Evolutionary conservation across 306 rosid genomes (phyloP), one percentile per base, ranked within the genome.

Genomic region (Rosa chinensis): DNA sequence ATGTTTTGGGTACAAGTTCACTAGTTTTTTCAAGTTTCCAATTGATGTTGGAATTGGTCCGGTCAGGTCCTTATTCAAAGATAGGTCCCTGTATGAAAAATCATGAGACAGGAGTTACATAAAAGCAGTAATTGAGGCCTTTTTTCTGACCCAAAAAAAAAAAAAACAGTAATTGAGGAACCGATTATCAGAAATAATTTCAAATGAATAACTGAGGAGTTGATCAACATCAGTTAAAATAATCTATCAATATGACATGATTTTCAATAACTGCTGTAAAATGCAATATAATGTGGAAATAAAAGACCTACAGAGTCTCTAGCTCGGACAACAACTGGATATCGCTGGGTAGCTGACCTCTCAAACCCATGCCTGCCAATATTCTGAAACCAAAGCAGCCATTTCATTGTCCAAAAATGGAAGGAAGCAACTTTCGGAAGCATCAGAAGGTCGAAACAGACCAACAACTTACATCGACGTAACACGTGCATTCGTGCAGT

Each of bases 261-360:
- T 16, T 50, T 17, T 50, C n/a, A 50, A 4, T 4, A 1, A 72
- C 37, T 48, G 13, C 9, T 16, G 28, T 16, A 72, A 14, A 47
- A 47, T 32, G 37, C 37, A 32, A 32, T 10, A 18, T 28, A 47
- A 8, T 2, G 50, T 14, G 13, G 67, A 45, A 76, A 44, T 20
- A 73, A 18, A 82, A 70, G 59, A 28, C 84, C 59, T 79, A 86
- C 89, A 88, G 83, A 49, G 21, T 74, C 64, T 62, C 66, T n/a
- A 88, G 73, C 71, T 88, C 79, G 43, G 88, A 58, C 20, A 82
- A 80, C 70, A 55, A 64, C 52, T 82, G 86, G 66, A 88, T 66
- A 86, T 86, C 88, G n/a, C 84, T 86, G 44, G 85, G 74, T 44
- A 88, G 79, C 12, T 20, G 7, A 48, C 92, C 92, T 40, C 4